Base-by-base conservation (phyloP, 345 rosid species). In the Orychophragmus violaceus region DNA sequence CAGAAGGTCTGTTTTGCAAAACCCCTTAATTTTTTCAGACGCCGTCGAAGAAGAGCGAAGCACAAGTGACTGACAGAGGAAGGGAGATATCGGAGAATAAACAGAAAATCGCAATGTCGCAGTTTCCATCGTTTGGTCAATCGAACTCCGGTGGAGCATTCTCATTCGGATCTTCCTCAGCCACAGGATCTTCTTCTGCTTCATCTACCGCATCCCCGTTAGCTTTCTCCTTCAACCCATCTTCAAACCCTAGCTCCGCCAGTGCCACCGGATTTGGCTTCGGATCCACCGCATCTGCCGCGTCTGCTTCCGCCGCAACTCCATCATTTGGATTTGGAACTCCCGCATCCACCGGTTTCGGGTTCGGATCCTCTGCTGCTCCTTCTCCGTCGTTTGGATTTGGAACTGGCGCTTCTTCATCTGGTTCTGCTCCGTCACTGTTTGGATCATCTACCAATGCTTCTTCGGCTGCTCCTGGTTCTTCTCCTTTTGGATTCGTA, bases 131-230 rank as follows among this genome's bases (percentile, higher is more conserved):
- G 16, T 74, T 77, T 25, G 84, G 78, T 18, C 86, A 88, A 57
- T 74, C 88, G 30, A 18, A 77, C 14, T 13, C 81, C 23, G 19
- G 48, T 19, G 70, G 72, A 6, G 79, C 66, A 12, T 64, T 75
- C 48, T 55, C 78, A 1, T 71, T 81, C 52, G 86, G 84, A 66
- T 63, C 86, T 73, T 29, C 87, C 33, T 19, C 81, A 58, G 50
- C 52, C 16, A 37, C 80, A 0, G 28, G 58, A 28, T 63, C 78
- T 25, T 58, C 81, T 41, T 66, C 81, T 28, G 69, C 77, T 66
- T 72, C 86, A 27, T 76, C 79, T 36, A 71, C 84, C 33, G 2
- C 82, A 17, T 64, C 78, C 6, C 52, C 82, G 1, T 48, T 71
- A 64, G 53, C 72, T 52, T 80, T 75, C 56, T 69, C 90, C 37